Percentiles rank a stretch among this genome's conserved stretches.
Conservation (phyloP, 2,329 filamentous ascomycete species). For the Ascochyta koolunga region DNA sequence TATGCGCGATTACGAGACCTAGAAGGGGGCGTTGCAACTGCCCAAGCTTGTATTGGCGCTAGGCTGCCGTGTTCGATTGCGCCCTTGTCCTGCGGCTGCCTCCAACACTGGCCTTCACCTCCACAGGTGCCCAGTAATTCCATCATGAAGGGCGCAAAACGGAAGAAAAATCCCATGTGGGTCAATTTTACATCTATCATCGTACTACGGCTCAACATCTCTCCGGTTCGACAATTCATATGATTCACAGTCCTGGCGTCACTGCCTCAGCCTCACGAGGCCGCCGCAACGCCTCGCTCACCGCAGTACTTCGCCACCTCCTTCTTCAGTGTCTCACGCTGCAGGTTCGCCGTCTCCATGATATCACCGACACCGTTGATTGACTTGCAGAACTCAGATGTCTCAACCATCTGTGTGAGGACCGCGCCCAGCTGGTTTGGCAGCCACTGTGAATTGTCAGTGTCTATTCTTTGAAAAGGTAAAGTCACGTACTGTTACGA, state of each 20-base stretch:
- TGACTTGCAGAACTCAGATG: constrained; percentile 58
- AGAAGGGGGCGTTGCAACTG: background rate
- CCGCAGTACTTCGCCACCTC: constrained; percentile 78
- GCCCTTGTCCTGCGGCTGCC: constrained; percentile 4
- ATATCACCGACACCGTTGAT: constrained; percentile 62
- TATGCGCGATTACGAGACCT: constrained; percentile 1
- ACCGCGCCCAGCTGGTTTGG: constrained; percentile 81
- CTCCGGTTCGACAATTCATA: background rate
- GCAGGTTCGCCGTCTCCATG: constrained; percentile 69
- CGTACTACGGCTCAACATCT: constrained; percentile 1
- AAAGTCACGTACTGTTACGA: constrained; percentile 64
- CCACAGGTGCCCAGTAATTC: background rate
- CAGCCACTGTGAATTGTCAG: constrained; percentile 62
- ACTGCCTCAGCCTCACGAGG: constrained; percentile 21
- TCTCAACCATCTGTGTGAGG: constrained; percentile 70
- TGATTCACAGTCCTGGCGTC: constrained; percentile 1
- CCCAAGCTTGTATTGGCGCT: constrained; percentile 3
- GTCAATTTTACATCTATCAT: background rate
- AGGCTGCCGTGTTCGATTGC: background rate
- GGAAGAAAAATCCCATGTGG: background rate
- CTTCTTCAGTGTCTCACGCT: constrained; percentile 70
- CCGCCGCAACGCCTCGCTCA: constrained; percentile 58
- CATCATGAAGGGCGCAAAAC: constrained; percentile 8
- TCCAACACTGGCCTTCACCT: background rate
- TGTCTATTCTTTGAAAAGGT: background rate